These are phyloP conservation scores for Yamadazyma epiphylla DNA, from an alignment of 1,139 yeast species.

Conservation along the genomic window DNA sequence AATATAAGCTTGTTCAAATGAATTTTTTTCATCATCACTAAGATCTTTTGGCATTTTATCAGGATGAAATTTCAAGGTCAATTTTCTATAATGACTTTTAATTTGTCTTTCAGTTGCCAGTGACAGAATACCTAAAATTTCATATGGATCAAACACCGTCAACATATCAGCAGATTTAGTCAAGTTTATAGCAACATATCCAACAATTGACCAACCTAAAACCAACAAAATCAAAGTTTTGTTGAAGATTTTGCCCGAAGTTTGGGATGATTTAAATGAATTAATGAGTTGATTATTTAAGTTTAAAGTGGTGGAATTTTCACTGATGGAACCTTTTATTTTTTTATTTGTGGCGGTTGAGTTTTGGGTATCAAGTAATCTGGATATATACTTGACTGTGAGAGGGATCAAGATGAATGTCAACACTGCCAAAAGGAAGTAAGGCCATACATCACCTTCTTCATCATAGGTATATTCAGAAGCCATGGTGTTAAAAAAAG, in stretches of 20 bases:
- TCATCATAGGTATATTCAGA: constrained; percentile 80
- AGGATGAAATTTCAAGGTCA: constrained; percentile 88
- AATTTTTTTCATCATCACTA: constrained; percentile 54
- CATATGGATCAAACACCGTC: constrained; percentile 82
- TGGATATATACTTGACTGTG: constrained; percentile 47
- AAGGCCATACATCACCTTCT: constrained; percentile 94
- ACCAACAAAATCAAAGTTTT: constrained; percentile 44
- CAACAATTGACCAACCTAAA: constrained; percentile 67
- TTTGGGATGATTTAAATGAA: constrained; percentile 35
- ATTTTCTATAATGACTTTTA: constrained; percentile 78
- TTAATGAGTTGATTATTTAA: constrained; percentile 36
- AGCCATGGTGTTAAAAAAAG: no score
- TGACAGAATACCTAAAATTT: constrained; percentile 69
- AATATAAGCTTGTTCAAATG: constrained; percentile 74
- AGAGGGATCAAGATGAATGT: constrained; percentile 62
- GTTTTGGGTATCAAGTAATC: constrained; percentile 19
- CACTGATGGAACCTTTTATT: constrained; percentile 31
- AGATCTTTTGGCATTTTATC: constrained; percentile 77
- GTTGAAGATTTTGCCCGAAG: constrained; percentile 39
- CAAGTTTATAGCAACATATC: constrained; percentile 43
- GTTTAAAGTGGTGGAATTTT: constrained; percentile 24
- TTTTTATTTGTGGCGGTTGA: constrained; percentile 19
- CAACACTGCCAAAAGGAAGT: constrained; percentile 74
- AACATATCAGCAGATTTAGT: constrained; percentile 46
- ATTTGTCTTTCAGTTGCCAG: constrained; percentile 72